Percentiles rank a stretch among this genome's conserved stretches.
phyloP scores from a whole-genome alignment of 768 basidiomycete species.

The Termitomyces eurrhizus region DNA sequence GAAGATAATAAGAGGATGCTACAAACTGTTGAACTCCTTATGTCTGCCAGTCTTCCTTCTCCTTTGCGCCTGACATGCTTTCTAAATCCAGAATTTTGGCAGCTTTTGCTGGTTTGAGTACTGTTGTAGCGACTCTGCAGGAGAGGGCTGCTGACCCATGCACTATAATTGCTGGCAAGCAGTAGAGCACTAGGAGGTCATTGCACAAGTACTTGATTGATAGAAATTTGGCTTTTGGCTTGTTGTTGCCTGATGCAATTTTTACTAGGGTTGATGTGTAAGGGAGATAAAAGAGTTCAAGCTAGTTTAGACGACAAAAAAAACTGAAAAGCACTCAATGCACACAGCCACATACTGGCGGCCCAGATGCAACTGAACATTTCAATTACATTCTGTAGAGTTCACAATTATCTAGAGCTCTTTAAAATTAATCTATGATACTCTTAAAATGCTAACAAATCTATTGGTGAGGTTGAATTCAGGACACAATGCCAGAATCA shows the following conservation, averaged over 20 bases:
- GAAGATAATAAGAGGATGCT: background rate
- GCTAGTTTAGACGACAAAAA: background rate
- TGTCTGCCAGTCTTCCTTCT: background rate
- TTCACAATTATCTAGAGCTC: background rate
- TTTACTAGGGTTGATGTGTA: too few relatives aligned
- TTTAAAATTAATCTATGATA: background rate
- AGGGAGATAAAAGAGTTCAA: too few relatives aligned
- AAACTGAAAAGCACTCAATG: background rate
- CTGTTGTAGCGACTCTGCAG: constrained; percentile 5
- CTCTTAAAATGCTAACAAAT: background rate
- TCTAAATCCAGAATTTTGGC: constrained; percentile 6
- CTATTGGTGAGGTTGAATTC: background rate
- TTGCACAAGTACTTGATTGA: too few relatives aligned
- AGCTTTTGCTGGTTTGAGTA: constrained; percentile 9
- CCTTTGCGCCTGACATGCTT: constrained; percentile 4
- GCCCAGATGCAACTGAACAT: too few relatives aligned
- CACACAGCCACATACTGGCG: background rate
- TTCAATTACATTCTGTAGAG: background rate
- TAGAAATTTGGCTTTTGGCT: too few relatives aligned
- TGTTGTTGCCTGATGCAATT: too few relatives aligned
- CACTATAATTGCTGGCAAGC: constrained; percentile 45
- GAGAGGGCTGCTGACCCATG: constrained; percentile 38
- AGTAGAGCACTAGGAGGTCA: too few relatives aligned
- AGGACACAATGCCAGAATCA: background rate
- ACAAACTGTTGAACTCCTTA: background rate